A percentile compares a stretch with the other conserved stretches of the same genome.
phyloP scores from a whole-genome alignment of 2,329 filamentous ascomycete species.

The Fusarium burgessii region DNA sequence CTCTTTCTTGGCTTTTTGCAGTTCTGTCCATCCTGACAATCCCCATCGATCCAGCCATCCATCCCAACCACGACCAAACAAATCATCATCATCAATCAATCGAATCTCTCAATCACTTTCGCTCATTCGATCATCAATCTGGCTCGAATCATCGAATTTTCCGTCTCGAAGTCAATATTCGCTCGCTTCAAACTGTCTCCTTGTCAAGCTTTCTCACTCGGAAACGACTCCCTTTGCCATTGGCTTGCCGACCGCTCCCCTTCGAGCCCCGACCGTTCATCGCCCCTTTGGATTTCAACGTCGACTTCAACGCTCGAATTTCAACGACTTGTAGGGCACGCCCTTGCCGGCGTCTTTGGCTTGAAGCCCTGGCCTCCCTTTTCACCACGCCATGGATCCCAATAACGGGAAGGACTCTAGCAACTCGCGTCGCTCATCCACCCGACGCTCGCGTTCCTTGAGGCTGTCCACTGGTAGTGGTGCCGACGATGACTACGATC shows the following conservation, averaged over 20 bases:
- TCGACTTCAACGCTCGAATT: slow-evolving; percentile 32
- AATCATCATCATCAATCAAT: slow-evolving; percentile 19
- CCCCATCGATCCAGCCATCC: slow-evolving; percentile 32
- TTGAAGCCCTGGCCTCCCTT: slow-evolving; percentile 38
- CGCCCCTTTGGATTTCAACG: slow-evolving; percentile 31
- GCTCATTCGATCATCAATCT: slow-evolving; percentile 4
- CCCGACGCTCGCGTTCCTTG: slow-evolving; percentile 57
- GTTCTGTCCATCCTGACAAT: slow-evolving; percentile 36
- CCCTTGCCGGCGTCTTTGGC: slow-evolving; percentile 44
- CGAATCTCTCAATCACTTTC: slow-evolving; percentile 19
- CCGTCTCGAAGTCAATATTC: slow-evolving; percentile 6
- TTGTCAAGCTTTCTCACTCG: slow-evolving; percentile 1
- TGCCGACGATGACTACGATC: slow-evolving; percentile 60
- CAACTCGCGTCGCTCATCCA: slow-evolving; percentile 58
- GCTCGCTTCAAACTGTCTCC: slow-evolving; percentile 17
- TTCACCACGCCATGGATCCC: slow-evolving; percentile 55
- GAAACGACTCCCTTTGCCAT: slow-evolving; percentile 23
- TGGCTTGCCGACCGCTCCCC: slow-evolving; percentile 23
- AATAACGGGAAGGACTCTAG: slow-evolving; percentile 54
- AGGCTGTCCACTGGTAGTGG: slow-evolving; percentile 51
- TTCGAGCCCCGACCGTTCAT: slow-evolving; percentile 17
- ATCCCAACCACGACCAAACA: slow-evolving; percentile 28
- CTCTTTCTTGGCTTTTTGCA: slow-evolving; percentile 41
- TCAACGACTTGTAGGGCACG: slow-evolving; percentile 40
- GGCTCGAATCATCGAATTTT: background rate